Percentiles rank a stretch among this genome's conserved stretches.
Evolutionary conservation across 1,284 basidiomycete species (phyloP).

Genomic region (Tylopilus sp.): DNA sequence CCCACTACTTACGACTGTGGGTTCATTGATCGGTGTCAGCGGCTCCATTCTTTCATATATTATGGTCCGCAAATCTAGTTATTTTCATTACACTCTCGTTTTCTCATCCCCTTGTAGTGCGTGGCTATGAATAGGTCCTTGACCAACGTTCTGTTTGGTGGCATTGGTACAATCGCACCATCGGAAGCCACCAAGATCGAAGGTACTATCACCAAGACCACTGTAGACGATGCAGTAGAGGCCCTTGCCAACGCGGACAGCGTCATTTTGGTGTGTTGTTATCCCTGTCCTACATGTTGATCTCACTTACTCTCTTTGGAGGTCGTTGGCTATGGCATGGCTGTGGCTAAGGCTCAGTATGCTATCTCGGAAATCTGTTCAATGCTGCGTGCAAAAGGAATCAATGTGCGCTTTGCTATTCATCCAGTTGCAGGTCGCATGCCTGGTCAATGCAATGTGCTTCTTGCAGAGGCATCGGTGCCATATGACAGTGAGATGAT

Average conservation of each 20-base stretch:
- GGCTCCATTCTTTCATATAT: slow-evolving; percentile 89
- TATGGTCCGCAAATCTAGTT: slow-evolving; percentile 55
- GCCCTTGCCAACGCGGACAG: slow-evolving; percentile 72
- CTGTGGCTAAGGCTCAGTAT: slow-evolving; percentile 84
- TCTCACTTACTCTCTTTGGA: slow-evolving; percentile 27
- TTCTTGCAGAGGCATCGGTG: slow-evolving; percentile 82
- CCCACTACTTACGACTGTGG: slow-evolving; percentile 74
- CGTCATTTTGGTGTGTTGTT: slow-evolving; percentile 64
- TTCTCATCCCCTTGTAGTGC: slow-evolving; percentile 49
- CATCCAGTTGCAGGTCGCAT: slow-evolving; percentile 70
- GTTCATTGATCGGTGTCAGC: slow-evolving; percentile 80
- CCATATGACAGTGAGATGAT: slow-evolving; percentile 76
- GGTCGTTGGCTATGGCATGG: slow-evolving; percentile 89
- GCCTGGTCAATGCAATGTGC: slow-evolving; percentile 84
- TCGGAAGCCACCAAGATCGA: slow-evolving; percentile 70
- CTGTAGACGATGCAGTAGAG: slow-evolving; percentile 75
- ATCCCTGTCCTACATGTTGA: neutral
- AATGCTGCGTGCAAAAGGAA: slow-evolving; percentile 64
- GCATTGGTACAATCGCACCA: slow-evolving; percentile 57
- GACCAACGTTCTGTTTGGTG: slow-evolving; percentile 77
- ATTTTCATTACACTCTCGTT: neutral
- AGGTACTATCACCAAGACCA: slow-evolving; percentile 72
- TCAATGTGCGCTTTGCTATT: slow-evolving; percentile 71
- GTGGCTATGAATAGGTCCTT: slow-evolving; percentile 85
- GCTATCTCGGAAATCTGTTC: slow-evolving; percentile 79